These are phyloP conservation scores for Colletotrichum sp. DNA, from an alignment of 2,329 filamentous ascomycete genomes.

Conservation along the genomic window DNA sequence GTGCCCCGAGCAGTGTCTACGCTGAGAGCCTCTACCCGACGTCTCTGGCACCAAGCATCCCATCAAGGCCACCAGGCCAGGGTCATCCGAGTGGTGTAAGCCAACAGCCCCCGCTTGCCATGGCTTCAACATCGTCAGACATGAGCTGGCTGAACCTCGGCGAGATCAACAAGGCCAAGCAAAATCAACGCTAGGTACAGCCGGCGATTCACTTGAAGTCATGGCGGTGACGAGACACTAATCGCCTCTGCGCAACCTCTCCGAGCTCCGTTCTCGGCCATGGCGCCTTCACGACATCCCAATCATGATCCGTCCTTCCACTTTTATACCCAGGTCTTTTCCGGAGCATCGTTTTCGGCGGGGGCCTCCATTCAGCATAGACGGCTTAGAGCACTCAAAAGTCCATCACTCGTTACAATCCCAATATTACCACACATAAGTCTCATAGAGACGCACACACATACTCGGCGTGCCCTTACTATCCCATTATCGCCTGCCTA, in stretches of 20 bases:
- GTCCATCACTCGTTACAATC: constrained; percentile 18
- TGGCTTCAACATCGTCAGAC: constrained; percentile 61
- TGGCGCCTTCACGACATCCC: constrained; percentile 21
- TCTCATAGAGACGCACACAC: neutral
- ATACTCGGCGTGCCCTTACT: constrained; percentile 2
- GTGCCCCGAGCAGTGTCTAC: constrained; percentile 59
- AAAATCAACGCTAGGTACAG: neutral
- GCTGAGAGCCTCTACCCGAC: constrained; percentile 48
- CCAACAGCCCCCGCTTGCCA: constrained; percentile 55
- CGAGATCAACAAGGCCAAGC: constrained; percentile 34
- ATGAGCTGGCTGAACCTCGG: constrained; percentile 85
- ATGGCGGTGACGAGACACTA: constrained; percentile 15
- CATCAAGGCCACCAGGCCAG: constrained; percentile 29
- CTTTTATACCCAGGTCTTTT: constrained; percentile 26
- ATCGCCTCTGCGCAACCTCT: constrained; percentile 5
- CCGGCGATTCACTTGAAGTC: neutral
- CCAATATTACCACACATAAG: constrained; percentile 2
- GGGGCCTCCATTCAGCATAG: constrained; percentile 21
- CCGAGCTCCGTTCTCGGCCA: constrained; percentile 17
- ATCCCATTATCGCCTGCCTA: neutral
- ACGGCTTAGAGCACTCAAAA: constrained; percentile 23
- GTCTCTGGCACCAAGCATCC: constrained; percentile 41
- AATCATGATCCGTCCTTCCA: constrained; percentile 24
- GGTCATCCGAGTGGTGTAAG: constrained; percentile 41
- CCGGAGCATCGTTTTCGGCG: constrained; percentile 23